Evolutionary conservation across 257 asterid genomes (phyloP).

Genomic region (Solanum appendiculatum): DNA sequence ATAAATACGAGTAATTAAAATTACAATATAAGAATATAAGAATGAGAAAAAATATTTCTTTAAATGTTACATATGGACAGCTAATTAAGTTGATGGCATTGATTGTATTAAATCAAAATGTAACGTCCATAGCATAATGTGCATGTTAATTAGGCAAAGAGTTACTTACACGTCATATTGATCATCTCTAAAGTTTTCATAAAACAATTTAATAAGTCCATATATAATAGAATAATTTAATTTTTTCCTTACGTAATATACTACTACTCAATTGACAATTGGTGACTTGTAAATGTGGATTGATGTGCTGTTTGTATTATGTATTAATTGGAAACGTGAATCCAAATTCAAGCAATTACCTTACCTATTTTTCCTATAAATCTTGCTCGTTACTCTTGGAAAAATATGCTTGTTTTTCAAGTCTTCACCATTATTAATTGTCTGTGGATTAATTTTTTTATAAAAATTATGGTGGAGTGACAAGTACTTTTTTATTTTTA

Average conservation of each 20-base stretch:
- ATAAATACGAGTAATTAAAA: background rate
- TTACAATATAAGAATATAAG: background rate
- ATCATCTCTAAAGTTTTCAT: background rate
- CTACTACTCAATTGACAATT: background rate
- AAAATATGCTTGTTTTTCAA: background rate
- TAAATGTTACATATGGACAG: background rate
- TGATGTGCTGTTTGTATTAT: background rate
- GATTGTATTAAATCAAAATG: background rate
- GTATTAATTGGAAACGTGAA: background rate
- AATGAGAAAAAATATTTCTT: background rate
- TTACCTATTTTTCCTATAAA: background rate
- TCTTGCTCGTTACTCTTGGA: background rate
- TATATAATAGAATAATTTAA: background rate
- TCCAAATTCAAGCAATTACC: background rate
- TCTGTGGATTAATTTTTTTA: background rate
- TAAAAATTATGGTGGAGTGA: background rate
- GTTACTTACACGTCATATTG: background rate
- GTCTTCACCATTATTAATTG: background rate
- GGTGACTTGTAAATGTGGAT: background rate
- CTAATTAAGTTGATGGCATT: background rate
- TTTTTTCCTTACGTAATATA: background rate
- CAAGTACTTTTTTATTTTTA: too few relatives aligned
- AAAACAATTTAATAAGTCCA: background rate
- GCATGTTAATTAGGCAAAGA: background rate
- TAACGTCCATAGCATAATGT: background rate